Evolutionary conservation across 129 eudicot species (phyloP).

Genomic region (Saussurea involucrata): DNA sequence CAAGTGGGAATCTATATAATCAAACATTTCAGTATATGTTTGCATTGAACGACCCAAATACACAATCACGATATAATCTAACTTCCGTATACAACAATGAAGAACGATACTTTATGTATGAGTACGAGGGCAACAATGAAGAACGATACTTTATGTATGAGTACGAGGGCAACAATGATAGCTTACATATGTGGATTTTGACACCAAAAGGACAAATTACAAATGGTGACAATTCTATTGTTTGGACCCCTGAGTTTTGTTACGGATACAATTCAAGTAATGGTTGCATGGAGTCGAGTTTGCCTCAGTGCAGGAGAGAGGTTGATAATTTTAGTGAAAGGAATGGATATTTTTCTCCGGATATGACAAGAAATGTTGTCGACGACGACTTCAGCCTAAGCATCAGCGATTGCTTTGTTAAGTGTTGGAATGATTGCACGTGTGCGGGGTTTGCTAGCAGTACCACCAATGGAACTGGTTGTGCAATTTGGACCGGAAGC

Average conservation of each 20-base stretch:
- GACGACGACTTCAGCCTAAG: slow-evolving; percentile 24
- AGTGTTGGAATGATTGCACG: slow-evolving; percentile 47
- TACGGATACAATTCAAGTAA: slow-evolving; percentile 13
- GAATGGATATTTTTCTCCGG: slow-evolving; percentile 5
- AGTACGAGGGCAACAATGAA: background rate
- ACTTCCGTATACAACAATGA: slow-evolving; percentile 4
- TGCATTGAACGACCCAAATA: background rate
- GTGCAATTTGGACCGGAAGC: slow-evolving; percentile 18
- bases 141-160: slow-evolving; percentile 4
- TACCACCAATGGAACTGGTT: slow-evolving; percentile 19
- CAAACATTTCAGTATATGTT: background rate
- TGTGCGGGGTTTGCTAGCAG: slow-evolving; percentile 30
- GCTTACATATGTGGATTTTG: background rate
- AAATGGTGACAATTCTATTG: background rate
- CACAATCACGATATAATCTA: slow-evolving; percentile 1
- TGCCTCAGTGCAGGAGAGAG: slow-evolving; percentile 11
- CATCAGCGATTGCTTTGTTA: slow-evolving; percentile 42
- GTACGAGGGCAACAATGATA: background rate
- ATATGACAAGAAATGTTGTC: background rate
- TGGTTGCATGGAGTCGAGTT: slow-evolving; percentile 18
- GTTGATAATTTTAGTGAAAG: background rate
- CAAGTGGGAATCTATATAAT: background rate
- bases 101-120: slow-evolving; percentile 3
- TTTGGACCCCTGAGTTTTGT: slow-evolving; percentile 18
- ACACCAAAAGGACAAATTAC: slow-evolving; percentile 11